phyloP scores from a whole-genome alignment of 2,329 filamentous ascomycete genomes.

The Colletotrichum siamense region DNA sequence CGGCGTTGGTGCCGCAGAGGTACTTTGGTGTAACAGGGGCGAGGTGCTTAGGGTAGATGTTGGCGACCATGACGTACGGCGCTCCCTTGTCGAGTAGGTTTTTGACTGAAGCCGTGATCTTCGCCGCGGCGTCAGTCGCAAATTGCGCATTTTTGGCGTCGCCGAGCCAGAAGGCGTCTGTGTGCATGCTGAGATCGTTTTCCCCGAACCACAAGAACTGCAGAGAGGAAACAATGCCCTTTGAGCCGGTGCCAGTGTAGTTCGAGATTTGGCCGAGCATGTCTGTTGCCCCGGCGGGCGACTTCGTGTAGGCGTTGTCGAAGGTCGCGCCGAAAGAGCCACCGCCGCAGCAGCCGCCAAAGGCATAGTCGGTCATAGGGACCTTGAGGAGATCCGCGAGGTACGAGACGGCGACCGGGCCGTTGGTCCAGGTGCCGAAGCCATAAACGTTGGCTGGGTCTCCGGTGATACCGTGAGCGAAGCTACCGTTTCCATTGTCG shows the following conservation, averaged over 20 bases:
- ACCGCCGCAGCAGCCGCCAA: background rate
- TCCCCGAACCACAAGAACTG: background rate
- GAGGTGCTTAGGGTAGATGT: background rate
- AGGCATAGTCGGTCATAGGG: background rate
- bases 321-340: conserved; percentile 1
- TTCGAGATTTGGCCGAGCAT: background rate
- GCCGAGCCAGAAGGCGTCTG: background rate
- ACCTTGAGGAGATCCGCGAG: background rate
- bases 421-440: conserved; percentile 1
- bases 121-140: background rate
- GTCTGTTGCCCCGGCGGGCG: background rate
- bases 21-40: background rate
- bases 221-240: background rate
- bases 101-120: background rate
- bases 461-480: background rate
- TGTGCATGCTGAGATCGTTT: conserved; percentile 3
- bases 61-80: background rate
- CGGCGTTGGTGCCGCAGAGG: background rate
- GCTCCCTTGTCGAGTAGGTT: background rate
- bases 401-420: background rate
- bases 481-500: background rate
- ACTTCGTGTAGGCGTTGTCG: conserved; percentile 1
- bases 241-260: background rate
- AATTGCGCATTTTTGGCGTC: background rate
- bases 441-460: conserved; percentile 1